Evolutionary conservation across 352 stramenopile genomes (phyloP), one percentile per base, ranked within the genome.

Genomic region (Phytophthora rubi): DNA sequence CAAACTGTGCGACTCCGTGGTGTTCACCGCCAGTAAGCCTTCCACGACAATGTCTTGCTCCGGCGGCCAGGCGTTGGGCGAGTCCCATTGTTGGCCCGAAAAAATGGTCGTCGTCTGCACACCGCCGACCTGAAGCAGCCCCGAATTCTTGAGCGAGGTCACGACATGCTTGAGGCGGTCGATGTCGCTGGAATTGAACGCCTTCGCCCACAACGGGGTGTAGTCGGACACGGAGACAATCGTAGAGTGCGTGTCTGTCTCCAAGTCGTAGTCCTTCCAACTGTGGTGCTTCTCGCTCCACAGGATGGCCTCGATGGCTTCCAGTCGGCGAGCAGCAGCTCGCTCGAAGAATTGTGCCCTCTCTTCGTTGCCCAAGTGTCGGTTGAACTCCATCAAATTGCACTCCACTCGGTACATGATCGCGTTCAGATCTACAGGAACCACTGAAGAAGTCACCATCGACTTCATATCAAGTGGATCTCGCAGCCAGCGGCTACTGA

Each of bases 71-170:
- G 87, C 88, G 37, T 96, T 97, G 0, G 91, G 91, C 18, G 86
- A 78, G 49, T 94, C 86, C 91, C 91, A 97, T 79, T 97, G 91
- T 60, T 97, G 86, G 0, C 90, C 90, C 12, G 90, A 92, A 54
- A 82, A 82, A 16, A 75, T 77, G 8, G 64, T 85, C 16, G 91
- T 95, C 8, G 90, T 92, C 55, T 88, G 73, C 4, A 96, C 70
- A 21, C 91, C 91, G 28, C 77, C 86, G 5, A 77, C 68, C 48
- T 93, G 81, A 23, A 93, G 68, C 18, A 96, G 65, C 1, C 82
- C 83, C 12, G 86, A 94, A 23, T 68, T 56, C 9, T 81, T 67
- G 12, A 96, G 71, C 6, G 83, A 85, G 15, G 53, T 54, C 0
- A 94, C 74, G 9, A 94, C 68, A 3, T 45, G 64, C 33, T 81